These are phyloP conservation scores for Rhizopogon rudus DNA, from an alignment of 768 basidiomycete genomes.

Conservation along the genomic window DNA sequence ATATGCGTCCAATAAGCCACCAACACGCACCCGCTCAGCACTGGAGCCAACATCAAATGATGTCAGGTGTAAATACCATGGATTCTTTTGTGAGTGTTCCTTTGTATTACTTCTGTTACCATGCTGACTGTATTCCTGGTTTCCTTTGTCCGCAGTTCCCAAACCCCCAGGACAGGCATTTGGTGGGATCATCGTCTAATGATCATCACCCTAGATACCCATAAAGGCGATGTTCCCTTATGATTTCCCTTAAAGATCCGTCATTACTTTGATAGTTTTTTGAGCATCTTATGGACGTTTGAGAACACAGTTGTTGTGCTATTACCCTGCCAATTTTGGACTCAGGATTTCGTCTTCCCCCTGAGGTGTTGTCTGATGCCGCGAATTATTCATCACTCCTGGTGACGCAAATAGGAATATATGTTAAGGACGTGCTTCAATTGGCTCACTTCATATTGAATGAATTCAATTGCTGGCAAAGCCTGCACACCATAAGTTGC, in stretches of 20 bases:
- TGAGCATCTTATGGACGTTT: slow-evolving; percentile 42
- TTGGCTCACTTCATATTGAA: slow-evolving; percentile 28
- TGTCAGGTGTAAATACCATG: slow-evolving; percentile 46
- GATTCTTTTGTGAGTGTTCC: slow-evolving; percentile 58
- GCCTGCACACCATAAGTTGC: slow-evolving; percentile 29
- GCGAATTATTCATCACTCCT: slow-evolving; percentile 39
- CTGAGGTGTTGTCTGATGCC: slow-evolving; percentile 36
- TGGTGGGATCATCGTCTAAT: slow-evolving; percentile 45
- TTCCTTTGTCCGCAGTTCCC: slow-evolving; percentile 27
- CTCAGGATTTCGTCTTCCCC: slow-evolving; percentile 30
- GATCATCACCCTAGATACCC: slow-evolving; percentile 48
- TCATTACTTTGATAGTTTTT: slow-evolving; percentile 40
- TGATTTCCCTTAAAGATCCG: slow-evolving; percentile 30
- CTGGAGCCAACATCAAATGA: slow-evolving; percentile 46
- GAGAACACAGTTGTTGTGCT: slow-evolving; percentile 39
- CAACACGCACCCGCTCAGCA: slow-evolving; percentile 38
- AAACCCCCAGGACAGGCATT: slow-evolving; percentile 40
- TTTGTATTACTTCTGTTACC: background rate
- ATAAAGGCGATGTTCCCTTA: slow-evolving; percentile 32
- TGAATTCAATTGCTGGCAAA: slow-evolving; percentile 27
- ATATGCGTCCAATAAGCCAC: slow-evolving; percentile 49
- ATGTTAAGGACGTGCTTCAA: slow-evolving; percentile 27
- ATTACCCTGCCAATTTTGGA: slow-evolving; percentile 38
- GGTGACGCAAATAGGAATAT: slow-evolving; percentile 9
- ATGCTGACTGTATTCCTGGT: slow-evolving; percentile 10